phyloP scores from a whole-genome alignment of 495 filamentous ascomycete genomes.

The Opeltia flavorubescens region DNA sequence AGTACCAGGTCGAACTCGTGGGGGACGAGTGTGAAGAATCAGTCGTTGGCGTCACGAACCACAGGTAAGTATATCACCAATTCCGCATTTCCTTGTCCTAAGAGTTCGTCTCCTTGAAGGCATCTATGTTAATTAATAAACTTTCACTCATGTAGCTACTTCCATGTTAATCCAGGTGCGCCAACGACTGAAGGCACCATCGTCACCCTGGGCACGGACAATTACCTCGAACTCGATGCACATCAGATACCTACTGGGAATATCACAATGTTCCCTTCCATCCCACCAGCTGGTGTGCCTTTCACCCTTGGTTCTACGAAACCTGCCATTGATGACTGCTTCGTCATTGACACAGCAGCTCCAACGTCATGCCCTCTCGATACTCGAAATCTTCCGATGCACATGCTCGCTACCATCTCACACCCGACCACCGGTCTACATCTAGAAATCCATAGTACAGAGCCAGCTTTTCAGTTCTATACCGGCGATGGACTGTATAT shows the following conservation, averaged over 20 bases:
- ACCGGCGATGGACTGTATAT: slow-evolving; percentile 74
- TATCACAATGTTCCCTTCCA: slow-evolving; percentile 38
- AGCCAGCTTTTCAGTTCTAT: slow-evolving; percentile 95
- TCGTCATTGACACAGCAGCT: slow-evolving; percentile 48
- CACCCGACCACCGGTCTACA: slow-evolving; percentile 60
- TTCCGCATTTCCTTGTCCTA: background rate
- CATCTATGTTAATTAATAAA: background rate
- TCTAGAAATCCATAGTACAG: slow-evolving; percentile 73
- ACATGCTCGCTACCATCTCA: slow-evolving; percentile 48
- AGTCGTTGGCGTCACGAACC: slow-evolving; percentile 81
- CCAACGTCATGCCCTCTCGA: slow-evolving; percentile 54
- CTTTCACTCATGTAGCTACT: slow-evolving; percentile 49
- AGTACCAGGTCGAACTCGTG: slow-evolving; percentile 78
- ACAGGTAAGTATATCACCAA: slow-evolving; percentile 44
- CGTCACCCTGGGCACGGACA: slow-evolving; percentile 53
- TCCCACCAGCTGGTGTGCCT: slow-evolving; percentile 41
- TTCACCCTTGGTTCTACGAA: slow-evolving; percentile 55
- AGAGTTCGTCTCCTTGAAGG: no score
- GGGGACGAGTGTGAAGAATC: slow-evolving; percentile 70
- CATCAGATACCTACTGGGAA: slow-evolving; percentile 46
- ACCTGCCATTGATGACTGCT: slow-evolving; percentile 81
- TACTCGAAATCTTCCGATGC: slow-evolving; percentile 52
- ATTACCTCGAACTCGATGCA: slow-evolving; percentile 60
- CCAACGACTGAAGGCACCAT: slow-evolving; percentile 62
- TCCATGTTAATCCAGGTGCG: slow-evolving; percentile 55